Percentiles rank a stretch among this genome's conserved stretches.
Evolutionary conservation across 805 yeast genomes (phyloP).

Genomic region (Suhomyces canberraensis): DNA sequence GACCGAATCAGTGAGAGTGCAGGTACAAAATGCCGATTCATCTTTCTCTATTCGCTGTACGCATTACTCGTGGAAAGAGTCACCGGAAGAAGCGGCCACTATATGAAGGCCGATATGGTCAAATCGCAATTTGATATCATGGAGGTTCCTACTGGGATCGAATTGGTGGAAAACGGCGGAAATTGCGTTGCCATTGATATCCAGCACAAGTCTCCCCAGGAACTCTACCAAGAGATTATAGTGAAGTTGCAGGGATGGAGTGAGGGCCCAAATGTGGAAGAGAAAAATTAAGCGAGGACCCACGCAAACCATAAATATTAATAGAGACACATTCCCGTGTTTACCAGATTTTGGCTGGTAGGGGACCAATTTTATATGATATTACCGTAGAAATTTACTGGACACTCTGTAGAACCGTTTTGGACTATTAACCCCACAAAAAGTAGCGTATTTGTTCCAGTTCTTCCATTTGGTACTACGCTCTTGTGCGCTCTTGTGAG

Average conservation of each 20-base stretch:
- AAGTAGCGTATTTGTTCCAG: no score
- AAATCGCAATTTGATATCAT: slow-evolving; percentile 71
- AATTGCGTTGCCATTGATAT: slow-evolving; percentile 33
- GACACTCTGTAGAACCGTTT: no score
- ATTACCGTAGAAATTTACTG: no score
- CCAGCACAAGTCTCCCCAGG: slow-evolving; percentile 26
- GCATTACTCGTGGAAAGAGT: slow-evolving; percentile 64
- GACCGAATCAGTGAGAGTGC: slow-evolving; percentile 48
- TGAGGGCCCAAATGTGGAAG: no score
- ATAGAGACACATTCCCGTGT: no score
- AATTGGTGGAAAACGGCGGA: slow-evolving; percentile 37
- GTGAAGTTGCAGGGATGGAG: slow-evolving; percentile 2
- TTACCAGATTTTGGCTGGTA: no score
- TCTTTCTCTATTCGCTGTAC: slow-evolving; percentile 64
- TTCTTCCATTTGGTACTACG: no score
- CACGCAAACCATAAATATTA: no score
- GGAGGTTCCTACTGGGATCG: slow-evolving; percentile 59
- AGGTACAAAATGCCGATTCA: slow-evolving; percentile 45
- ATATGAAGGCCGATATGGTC: slow-evolving; percentile 85
- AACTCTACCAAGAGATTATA: slow-evolving; percentile 21
- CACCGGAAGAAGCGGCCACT: slow-evolving; percentile 66
- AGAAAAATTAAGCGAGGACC: no score
- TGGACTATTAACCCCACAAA: no score
- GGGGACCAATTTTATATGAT: no score
- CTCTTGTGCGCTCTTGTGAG: no score